Base-by-base conservation (phyloP, 129 eudicot genomes). In the Flaveria sonorensis region DNA sequence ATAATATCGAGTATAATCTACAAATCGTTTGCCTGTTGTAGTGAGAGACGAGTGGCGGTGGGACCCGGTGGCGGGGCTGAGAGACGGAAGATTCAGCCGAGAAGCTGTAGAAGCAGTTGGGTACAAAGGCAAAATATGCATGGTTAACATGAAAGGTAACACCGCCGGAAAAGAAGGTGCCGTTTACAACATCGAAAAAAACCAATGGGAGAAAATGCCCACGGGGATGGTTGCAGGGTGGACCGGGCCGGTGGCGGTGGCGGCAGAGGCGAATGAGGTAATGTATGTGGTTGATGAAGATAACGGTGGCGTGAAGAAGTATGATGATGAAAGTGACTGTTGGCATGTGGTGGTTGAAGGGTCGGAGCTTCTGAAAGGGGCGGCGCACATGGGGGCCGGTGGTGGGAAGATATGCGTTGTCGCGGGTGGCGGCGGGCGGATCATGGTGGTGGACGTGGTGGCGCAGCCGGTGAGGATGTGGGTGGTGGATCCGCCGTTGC, bases 151-250 rank as follows among this genome's bases (percentile, higher is more conserved):
- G 46, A 90, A 87, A 32, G 92, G 96, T 15, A 74, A 66, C 7
- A 18, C 68, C 39, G 81, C 88, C 1, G 72, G 67, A 1, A 90
- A 90, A 88, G 86, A 86, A 75, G 89, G 92, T 0, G 81, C 78
- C 0, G 77, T 81, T 69, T 88, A 90, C 20, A 82, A 90, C 47
- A 45, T 84, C 7, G 42, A 30, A 50, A 66, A n/a, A 19, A 60
- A 84, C 45, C 79, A 23, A 51, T 86, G 93, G 92, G 87, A 79
- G 66, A 84, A 82, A 13, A 90, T 90, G 96, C 84, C 91, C n/a
- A 39, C n/a, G 13, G 92, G 92, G 69, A 90, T 90, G 96, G 64
- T 81, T 10, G 77, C 81, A 3, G 91, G 91, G 70, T 90, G 96
- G 96, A 78, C 69, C 0, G 92, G 96, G 62, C 88, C 91, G 11